A percentile compares a stretch with the other conserved stretches of the same genome.
These are phyloP conservation scores for Penicillium palitans DNA, from an alignment of 2,329 filamentous ascomycete genomes.

Conservation along the genomic window DNA sequence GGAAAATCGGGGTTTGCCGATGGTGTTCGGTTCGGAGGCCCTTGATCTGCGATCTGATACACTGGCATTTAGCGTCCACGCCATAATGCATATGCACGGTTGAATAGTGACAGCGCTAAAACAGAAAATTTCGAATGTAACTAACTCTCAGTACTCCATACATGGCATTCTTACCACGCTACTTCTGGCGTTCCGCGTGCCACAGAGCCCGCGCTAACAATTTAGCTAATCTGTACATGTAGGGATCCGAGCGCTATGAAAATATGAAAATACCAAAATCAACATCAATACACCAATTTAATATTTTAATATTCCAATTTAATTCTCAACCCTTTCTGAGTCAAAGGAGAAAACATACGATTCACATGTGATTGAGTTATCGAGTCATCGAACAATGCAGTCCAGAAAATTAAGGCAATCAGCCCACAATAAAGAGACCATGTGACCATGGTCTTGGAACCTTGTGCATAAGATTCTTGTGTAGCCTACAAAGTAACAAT, in stretches of 20 bases:
- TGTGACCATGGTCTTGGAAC: background rate
- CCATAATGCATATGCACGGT: conserved; percentile 10
- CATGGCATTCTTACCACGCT: conserved; percentile 2
- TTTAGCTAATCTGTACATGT: background rate
- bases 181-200: background rate
- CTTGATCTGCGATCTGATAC: conserved; percentile 9
- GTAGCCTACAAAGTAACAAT: background rate
- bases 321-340: background rate
- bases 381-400: background rate
- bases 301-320: background rate
- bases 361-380: conserved; percentile 4
- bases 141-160: background rate
- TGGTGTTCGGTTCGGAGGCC: background rate
- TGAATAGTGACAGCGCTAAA: conserved; percentile 1
- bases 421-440: background rate
- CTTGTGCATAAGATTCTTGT: background rate
- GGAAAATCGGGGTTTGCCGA: conserved; percentile 2
- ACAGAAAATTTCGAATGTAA: conserved; percentile 1
- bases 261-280: background rate
- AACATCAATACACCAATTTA: background rate
- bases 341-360: conserved; percentile 5
- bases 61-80: background rate
- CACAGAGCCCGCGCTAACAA: background rate
- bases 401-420: conserved; percentile 11
- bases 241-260: background rate